A percentile compares a stretch with the other conserved stretches of the same genome.
These are phyloP conservation scores for Cryphonectria japonica DNA, from an alignment of 2,329 filamentous ascomycete species.

Conservation along the genomic window DNA sequence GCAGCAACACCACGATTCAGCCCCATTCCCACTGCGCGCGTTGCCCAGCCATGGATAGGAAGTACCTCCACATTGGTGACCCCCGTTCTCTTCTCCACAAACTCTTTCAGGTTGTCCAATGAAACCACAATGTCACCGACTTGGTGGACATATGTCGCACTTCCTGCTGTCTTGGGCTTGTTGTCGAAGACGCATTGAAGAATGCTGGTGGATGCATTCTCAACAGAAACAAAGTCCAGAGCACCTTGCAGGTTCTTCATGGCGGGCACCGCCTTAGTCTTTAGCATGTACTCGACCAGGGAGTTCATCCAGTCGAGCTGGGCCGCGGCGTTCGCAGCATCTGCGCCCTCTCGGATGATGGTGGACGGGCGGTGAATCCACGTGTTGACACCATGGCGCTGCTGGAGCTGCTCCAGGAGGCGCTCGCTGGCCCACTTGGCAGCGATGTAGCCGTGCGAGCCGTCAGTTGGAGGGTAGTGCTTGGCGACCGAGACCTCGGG, in stretches of 20 bases:
- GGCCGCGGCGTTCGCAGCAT: background rate
- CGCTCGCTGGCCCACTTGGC: slow-evolving; percentile 46
- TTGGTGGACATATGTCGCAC: background rate
- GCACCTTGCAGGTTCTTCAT: background rate
- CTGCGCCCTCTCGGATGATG: background rate
- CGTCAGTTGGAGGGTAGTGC: slow-evolving; percentile 17
- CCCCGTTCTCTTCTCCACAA: background rate
- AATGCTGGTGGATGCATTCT: background rate
- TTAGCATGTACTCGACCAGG: background rate
- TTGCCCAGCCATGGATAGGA: background rate
- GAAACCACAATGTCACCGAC: background rate
- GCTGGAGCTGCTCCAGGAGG: slow-evolving; percentile 39
- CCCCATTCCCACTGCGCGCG: background rate
- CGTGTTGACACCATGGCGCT: background rate
- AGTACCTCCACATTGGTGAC: background rate
- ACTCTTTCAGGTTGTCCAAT: background rate
- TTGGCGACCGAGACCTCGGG: slow-evolving; percentile 3
- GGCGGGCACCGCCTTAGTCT: background rate
- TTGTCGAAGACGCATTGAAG: background rate
- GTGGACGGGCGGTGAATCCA: background rate
- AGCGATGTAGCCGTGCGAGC: slow-evolving; percentile 40
- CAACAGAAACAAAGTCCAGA: background rate
- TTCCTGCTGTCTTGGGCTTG: background rate
- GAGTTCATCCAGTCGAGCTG: background rate
- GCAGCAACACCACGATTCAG: background rate